These are phyloP conservation scores for Erigeron canadensis DNA, from an alignment of 129 eudicot species.

Conservation along the genomic window DNA sequence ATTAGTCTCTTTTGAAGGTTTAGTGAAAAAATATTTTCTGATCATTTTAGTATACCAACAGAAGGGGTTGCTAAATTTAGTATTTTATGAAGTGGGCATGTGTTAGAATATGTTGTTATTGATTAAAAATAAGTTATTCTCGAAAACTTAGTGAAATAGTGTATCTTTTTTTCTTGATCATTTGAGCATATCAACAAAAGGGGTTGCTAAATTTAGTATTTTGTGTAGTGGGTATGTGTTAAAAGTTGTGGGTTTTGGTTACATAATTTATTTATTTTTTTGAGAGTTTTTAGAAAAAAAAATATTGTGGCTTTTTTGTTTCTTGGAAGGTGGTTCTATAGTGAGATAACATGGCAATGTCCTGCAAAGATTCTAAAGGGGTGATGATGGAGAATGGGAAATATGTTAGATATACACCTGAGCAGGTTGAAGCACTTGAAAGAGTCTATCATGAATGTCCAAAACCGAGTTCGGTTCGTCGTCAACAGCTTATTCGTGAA, in stretches of 20 bases:
- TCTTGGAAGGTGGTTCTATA: neutral
- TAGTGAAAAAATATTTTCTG: slow-evolving; percentile 10
- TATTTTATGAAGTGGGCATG: slow-evolving; percentile 2
- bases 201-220: neutral
- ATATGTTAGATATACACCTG: slow-evolving; percentile 37
- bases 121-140: no score
- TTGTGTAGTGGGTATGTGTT: slow-evolving; percentile 11
- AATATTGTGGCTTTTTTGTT: slow-evolving; percentile 5
- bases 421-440: slow-evolving; percentile 49
- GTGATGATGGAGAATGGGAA: slow-evolving; percentile 43
- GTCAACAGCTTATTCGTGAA: slow-evolving; percentile 41
- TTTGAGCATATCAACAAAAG: neutral
- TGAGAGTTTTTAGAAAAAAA: slow-evolving; percentile 16
- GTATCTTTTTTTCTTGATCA: no score
- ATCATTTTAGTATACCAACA: slow-evolving; percentile 7
- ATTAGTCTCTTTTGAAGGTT: slow-evolving; percentile 15
- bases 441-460: slow-evolving; percentile 39
- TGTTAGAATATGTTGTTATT: no score
- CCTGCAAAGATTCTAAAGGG: slow-evolving; percentile 42
- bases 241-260: slow-evolving; percentile 22
- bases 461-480: slow-evolving; percentile 34
- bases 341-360: slow-evolving; percentile 26
- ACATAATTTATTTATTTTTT: slow-evolving; percentile 12
- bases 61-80: neutral
- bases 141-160: no score